Evolutionary conservation across 2,329 filamentous ascomycete species (phyloP).

Genomic region (Cordyceps tenuipes): DNA sequence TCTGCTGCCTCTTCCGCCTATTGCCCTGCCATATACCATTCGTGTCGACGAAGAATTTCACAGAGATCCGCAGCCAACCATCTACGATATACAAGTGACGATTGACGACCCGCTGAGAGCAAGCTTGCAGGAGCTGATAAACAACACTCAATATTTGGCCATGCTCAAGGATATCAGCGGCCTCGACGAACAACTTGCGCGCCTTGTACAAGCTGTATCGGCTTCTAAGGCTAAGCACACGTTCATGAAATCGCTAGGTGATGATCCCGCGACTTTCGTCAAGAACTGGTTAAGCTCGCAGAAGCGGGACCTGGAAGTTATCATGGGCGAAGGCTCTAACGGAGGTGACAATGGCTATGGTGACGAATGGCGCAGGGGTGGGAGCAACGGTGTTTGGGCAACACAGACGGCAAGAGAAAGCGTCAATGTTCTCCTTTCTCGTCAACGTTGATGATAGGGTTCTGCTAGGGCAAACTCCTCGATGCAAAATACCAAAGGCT

Average conservation of each 20-base stretch:
- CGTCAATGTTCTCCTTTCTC: conserved; percentile 51
- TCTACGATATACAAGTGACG: conserved; percentile 83
- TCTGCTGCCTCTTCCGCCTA: conserved; percentile 68
- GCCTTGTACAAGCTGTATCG: conserved; percentile 72
- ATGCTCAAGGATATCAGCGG: conserved; percentile 67
- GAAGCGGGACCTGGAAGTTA: conserved; percentile 80
- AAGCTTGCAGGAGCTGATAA: conserved; percentile 55
- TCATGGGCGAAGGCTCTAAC: conserved; percentile 71
- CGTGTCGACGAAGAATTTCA: conserved; percentile 82
- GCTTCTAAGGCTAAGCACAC: conserved; percentile 84
- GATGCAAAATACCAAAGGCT: no score
- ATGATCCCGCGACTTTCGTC: conserved; percentile 78
- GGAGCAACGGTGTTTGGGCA: conserved; percentile 45
- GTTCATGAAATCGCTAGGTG: conserved; percentile 71
- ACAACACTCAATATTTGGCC: conserved; percentile 60
- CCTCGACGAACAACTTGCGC: conserved; percentile 78
- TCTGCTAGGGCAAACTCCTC: no score
- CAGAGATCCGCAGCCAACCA: conserved; percentile 63
- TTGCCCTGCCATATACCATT: conserved; percentile 85
- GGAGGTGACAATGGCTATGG: conserved; percentile 45
- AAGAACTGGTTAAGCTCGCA: conserved; percentile 85
- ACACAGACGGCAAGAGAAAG: conserved; percentile 54
- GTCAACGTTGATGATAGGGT: conserved; percentile 30
- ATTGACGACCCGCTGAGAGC: conserved; percentile 74
- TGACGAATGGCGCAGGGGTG: conserved; percentile 62